Conservation (phyloP, 2,329 filamentous ascomycete genomes). For the Xylariales sp. region DNA sequence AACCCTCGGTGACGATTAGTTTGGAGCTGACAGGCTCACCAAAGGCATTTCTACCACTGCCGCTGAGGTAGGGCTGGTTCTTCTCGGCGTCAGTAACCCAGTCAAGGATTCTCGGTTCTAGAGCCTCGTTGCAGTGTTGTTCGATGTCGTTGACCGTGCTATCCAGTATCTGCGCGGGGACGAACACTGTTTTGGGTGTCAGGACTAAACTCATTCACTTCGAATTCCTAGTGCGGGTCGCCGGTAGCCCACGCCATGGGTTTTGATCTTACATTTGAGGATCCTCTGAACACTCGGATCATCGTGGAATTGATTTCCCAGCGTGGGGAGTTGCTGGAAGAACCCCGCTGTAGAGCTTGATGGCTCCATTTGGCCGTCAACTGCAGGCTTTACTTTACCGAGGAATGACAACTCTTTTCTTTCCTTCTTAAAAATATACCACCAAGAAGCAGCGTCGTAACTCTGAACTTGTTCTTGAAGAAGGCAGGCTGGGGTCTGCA, state of each 20-base stretch:
- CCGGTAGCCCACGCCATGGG: neutral
- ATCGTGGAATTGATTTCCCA: constrained; percentile 16
- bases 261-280: constrained; percentile 10
- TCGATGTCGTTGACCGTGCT: constrained; percentile 39
- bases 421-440: too few species aligned
- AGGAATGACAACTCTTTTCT: too few species aligned
- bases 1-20: constrained; percentile 62
- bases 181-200: constrained; percentile 37
- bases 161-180: constrained; percentile 34
- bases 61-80: constrained; percentile 56
- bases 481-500: too few species aligned
- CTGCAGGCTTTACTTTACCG: too few species aligned
- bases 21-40: constrained; percentile 51
- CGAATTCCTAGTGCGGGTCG: too few species aligned
- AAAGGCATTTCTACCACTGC: constrained; percentile 56
- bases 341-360: constrained; percentile 22
- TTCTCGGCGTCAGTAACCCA: constrained; percentile 61
- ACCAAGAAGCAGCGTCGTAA: too few species aligned
- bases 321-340: constrained; percentile 13
- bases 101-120: constrained; percentile 50
- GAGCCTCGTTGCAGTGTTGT: constrained; percentile 45
- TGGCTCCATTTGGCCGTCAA: constrained; percentile 19
- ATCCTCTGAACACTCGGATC: constrained; percentile 14
- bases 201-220: too few species aligned
- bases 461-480: too few species aligned